phyloP scores from a whole-genome alignment of 306 rosid genomes.

The Rosa rugosa region DNA sequence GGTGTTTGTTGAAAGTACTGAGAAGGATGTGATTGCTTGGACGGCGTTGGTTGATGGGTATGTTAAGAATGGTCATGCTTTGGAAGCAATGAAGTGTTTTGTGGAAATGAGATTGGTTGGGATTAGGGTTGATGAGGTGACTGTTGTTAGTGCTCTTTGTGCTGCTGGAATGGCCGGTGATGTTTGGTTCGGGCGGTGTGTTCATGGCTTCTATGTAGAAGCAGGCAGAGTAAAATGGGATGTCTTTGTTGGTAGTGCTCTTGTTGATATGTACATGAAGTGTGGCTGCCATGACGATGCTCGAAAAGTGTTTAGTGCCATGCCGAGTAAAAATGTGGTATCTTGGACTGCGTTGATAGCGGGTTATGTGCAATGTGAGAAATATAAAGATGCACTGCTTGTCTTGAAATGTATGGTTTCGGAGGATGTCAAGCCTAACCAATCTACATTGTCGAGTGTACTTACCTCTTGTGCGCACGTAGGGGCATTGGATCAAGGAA shows the following conservation, averaged over 20 bases:
- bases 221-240: conserved; percentile 15
- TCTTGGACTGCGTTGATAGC: conserved; percentile 74
- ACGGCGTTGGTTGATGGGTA: conserved; percentile 63
- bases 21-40: conserved; percentile 62
- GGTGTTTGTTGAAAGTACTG: conserved; percentile 43
- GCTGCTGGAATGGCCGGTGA: conserved; percentile 16
- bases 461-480: conserved; percentile 70
- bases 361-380: conserved; percentile 69
- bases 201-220: conserved; percentile 22
- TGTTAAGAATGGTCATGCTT: conserved; percentile 34
- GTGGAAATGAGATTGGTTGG: conserved; percentile 8
- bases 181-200: conserved; percentile 5
- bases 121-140: conserved; percentile 9
- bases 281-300: conserved; percentile 46
- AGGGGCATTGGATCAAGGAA: conserved; percentile 69
- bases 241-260: conserved; percentile 14
- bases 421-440: conserved; percentile 54
- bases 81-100: conserved; percentile 18
- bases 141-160: conserved; percentile 14
- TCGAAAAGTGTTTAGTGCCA: conserved; percentile 44
- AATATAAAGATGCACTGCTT: conserved; percentile 41
- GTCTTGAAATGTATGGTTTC: conserved; percentile 64
- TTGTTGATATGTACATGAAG: conserved; percentile 30
- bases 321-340: conserved; percentile 46
- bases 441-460: conserved; percentile 58